These are phyloP conservation scores for Crithidia expoeki DNA, from an alignment of 208 protist genomes.

Conservation along the genomic window DNA sequence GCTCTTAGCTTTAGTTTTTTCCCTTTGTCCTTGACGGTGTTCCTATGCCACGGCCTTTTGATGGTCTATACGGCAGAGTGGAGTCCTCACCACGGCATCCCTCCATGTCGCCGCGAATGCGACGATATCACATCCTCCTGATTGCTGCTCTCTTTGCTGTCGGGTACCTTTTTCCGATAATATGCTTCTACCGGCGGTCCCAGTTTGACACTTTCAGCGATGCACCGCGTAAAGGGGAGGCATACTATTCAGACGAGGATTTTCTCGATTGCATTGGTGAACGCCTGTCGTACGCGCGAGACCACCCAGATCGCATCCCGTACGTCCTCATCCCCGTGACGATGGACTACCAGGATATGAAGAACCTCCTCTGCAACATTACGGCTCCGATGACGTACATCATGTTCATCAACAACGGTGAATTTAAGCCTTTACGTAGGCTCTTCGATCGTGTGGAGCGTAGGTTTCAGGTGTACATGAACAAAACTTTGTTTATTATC, in stretches of 20 bases:
- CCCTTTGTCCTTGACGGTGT: not conserved
- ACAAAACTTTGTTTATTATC: slow-evolving; percentile 24
- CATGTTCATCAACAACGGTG: slow-evolving; percentile 46
- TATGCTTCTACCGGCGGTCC: slow-evolving; percentile 5
- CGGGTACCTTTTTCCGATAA: slow-evolving; percentile 9
- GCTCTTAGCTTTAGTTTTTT: not conserved
- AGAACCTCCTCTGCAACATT: slow-evolving; percentile 43
- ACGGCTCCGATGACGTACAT: slow-evolving; percentile 38
- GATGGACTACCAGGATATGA: slow-evolving; percentile 44
- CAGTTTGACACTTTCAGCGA: slow-evolving; percentile 8
- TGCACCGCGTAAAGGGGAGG: slow-evolving; percentile 21
- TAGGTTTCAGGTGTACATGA: not conserved
- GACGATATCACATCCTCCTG: not conserved
- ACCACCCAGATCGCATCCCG: slow-evolving; percentile 25
- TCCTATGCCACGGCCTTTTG: no score
- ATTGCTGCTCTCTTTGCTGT: slow-evolving; percentile 14
- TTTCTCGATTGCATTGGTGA: slow-evolving; percentile 29
- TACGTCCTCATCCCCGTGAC: slow-evolving; percentile 41
- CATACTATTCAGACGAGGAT: slow-evolving; percentile 22
- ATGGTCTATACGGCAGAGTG: no score
- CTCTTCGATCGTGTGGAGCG: slow-evolving; percentile 19
- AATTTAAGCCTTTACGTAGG: slow-evolving; percentile 17
- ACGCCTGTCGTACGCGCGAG: slow-evolving; percentile 21
- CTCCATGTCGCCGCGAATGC: not conserved
- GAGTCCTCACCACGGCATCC: not conserved